Conservation (phyloP, 371 early-diverging fungal genomes). For the Entomophthora muscae region DNA sequence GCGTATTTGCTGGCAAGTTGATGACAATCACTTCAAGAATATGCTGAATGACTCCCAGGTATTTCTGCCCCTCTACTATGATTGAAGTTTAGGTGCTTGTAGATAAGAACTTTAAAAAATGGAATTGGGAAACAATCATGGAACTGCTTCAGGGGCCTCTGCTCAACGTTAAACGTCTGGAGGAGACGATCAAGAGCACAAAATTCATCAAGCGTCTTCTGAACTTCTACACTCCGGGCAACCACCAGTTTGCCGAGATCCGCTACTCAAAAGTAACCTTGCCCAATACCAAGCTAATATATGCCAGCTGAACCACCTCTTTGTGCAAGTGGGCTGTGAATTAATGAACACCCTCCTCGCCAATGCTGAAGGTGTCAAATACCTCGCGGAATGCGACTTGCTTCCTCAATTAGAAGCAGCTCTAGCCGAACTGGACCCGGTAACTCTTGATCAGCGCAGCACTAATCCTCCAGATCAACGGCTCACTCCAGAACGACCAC, state of each 20-base stretch:
- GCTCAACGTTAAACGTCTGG: constrained; percentile 45
- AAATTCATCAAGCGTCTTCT: constrained; percentile 60
- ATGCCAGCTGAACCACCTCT: constrained; percentile 9
- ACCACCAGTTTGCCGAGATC: constrained; percentile 50
- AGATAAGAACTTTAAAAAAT: constrained; percentile 56
- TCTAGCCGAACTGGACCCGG: constrained; percentile 25
- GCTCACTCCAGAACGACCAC: constrained; percentile 29
- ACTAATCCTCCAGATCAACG: constrained; percentile 15
- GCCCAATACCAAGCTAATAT: neutral
- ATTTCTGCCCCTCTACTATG: neutral
- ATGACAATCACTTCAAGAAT: constrained; percentile 48
- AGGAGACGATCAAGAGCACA: constrained; percentile 53
- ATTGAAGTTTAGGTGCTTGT: constrained; percentile 25
- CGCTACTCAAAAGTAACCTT: constrained; percentile 19
- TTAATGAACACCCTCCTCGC: constrained; percentile 20
- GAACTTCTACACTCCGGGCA: constrained; percentile 57
- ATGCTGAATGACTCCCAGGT: constrained; percentile 52
- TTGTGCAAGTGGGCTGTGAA: constrained; percentile 21
- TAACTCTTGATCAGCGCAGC: constrained; percentile 8
- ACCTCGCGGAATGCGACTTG: constrained; percentile 20
- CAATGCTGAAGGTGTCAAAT: constrained; percentile 21
- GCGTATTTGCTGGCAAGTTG: constrained; percentile 50
- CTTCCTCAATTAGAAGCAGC: constrained; percentile 24
- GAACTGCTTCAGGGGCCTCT: constrained; percentile 64
- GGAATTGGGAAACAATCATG: constrained; percentile 64